Evolutionary conservation across 345 rosid genomes (phyloP).

Genomic region (Atalantia buxifolia): DNA sequence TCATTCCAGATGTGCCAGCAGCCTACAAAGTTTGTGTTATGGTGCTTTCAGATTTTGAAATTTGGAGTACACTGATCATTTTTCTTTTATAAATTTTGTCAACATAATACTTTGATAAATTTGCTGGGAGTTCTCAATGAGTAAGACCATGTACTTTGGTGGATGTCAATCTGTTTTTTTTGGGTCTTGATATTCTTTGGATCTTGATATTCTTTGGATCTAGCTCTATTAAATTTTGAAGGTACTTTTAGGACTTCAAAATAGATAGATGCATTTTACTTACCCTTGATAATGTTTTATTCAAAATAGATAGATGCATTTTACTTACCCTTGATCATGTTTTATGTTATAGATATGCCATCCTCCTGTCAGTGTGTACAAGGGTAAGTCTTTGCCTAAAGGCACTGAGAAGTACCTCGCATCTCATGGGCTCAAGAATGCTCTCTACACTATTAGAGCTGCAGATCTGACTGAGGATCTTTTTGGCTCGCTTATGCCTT

Average conservation of each 20-base stretch:
- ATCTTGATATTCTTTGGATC: neutral
- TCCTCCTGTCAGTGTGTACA: slow-evolving; percentile 82
- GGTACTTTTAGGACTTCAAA: neutral
- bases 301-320: neutral
- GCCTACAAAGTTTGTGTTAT: neutral
- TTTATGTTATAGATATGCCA: slow-evolving; percentile 55
- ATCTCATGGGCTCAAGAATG: slow-evolving; percentile 72
- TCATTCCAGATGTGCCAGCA: neutral
- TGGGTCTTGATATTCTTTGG: neutral
- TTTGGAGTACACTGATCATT: neutral
- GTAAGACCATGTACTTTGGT: neutral
- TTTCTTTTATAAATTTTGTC: no score
- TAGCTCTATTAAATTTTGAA: neutral
- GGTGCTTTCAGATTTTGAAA: neutral
- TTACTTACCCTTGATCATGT: neutral
- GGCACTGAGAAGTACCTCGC: slow-evolving; percentile 57
- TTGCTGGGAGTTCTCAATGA: neutral
- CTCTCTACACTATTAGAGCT: slow-evolving; percentile 65
- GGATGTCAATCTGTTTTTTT: neutral
- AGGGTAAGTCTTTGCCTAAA: slow-evolving; percentile 61
- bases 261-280: neutral
- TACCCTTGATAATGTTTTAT: neutral
- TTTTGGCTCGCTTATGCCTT: slow-evolving; percentile 69
- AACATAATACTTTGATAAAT: no score
- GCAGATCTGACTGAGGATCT: slow-evolving; percentile 74